A percentile compares a stretch with the other conserved stretches of the same genome.
Conservation (phyloP, 805 yeast genomes). For the Monosporozyma solicola region DNA sequence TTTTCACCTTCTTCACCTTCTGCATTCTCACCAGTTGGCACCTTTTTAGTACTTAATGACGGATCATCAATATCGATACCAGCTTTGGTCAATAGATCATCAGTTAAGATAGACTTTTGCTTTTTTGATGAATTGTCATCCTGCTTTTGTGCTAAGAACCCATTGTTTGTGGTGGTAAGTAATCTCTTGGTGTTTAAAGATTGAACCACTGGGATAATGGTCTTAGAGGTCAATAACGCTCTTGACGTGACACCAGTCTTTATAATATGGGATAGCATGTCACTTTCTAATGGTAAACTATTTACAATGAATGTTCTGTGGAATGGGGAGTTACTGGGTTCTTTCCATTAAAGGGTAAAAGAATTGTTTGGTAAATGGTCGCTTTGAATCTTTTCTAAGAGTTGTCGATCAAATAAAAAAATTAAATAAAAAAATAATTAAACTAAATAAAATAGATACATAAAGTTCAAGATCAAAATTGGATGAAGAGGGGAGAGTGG, state of each 20-base stretch:
- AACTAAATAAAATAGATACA: not conserved
- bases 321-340: not conserved
- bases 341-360: not conserved
- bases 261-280: not conserved
- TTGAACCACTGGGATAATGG: not conserved
- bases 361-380: not conserved
- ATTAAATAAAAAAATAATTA: not conserved
- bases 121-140: constrained; percentile 10
- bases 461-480: not conserved
- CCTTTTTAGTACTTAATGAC: constrained; percentile 11
- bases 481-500: no score
- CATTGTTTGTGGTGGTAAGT: constrained; percentile 2
- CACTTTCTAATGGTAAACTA: not conserved
- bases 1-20: constrained; percentile 10
- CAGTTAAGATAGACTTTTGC: constrained; percentile 56
- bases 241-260: not conserved
- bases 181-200: not conserved
- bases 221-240: not conserved
- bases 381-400: not conserved
- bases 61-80: constrained; percentile 57
- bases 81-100: constrained; percentile 73
- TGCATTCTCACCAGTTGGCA: constrained; percentile 10
- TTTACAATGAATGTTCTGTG: constrained; percentile 9
- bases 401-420: not conserved
- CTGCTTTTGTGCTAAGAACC: constrained; percentile 8